Conservation (phyloP, 192 early-diverging fungal species). For the Coemansia sp. region DNA sequence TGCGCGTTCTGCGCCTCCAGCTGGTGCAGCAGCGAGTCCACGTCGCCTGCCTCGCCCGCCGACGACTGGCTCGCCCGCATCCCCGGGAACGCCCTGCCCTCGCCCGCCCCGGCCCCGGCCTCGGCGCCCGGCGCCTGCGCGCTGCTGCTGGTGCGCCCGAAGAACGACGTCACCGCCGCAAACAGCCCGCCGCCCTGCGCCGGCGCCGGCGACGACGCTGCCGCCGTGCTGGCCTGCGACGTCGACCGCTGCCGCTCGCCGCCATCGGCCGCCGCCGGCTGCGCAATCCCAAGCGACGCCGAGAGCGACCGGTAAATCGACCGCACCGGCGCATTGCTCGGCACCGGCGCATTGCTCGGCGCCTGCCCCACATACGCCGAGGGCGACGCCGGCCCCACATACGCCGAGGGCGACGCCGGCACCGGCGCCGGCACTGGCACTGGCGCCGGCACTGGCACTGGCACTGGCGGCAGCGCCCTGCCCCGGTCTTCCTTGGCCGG, state of each 20-base stretch:
- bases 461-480: constrained; percentile 4
- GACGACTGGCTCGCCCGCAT: constrained; percentile 48
- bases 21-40: constrained; percentile 60
- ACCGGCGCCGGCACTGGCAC: too few species aligned
- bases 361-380: background rate
- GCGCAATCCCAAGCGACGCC: constrained; percentile 45
- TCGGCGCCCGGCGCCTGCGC: constrained; percentile 31
- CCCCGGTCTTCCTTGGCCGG: background rate
- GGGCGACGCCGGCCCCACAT: background rate
- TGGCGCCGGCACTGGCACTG: too few species aligned
- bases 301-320: constrained; percentile 52
- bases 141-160: constrained; percentile 49
- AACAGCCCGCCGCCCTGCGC: constrained; percentile 29
- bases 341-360: background rate
- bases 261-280: background rate
- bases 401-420: background rate
- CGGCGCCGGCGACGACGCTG: constrained; percentile 6
- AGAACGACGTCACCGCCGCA: constrained; percentile 53
- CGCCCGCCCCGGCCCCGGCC: constrained; percentile 8
- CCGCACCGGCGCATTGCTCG: constrained; percentile 8
- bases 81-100: constrained; percentile 40
- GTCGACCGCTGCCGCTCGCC: constrained; percentile 33
- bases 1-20: constrained; percentile 69
- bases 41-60: background rate
- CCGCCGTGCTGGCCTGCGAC: constrained; percentile 22